phyloP scores from a whole-genome alignment of 352 stramenopile species.

The Phytophthora ramorum region DNA sequence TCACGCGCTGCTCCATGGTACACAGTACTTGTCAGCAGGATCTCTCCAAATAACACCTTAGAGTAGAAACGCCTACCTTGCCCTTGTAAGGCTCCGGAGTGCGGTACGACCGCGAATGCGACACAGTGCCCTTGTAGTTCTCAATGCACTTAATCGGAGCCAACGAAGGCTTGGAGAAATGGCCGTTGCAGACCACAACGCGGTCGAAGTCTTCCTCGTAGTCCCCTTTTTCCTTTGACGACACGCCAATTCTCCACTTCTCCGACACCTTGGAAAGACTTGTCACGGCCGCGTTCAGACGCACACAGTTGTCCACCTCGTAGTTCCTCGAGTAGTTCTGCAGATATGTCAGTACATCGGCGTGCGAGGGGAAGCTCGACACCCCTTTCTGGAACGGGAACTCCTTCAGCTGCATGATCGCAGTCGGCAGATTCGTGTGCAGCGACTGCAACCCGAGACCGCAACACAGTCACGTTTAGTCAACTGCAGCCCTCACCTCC shows the following conservation, averaged over 20 bases:
- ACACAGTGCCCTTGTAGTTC: slow-evolving; percentile 45
- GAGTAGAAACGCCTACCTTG: slow-evolving; percentile 36
- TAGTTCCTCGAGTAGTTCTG: slow-evolving; percentile 69
- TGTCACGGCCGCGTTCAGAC: slow-evolving; percentile 60
- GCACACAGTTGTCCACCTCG: slow-evolving; percentile 54
- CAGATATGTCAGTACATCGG: slow-evolving; percentile 73
- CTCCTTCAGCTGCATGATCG: slow-evolving; percentile 82
- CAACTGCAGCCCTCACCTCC: neutral
- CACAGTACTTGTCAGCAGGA: slow-evolving; percentile 3
- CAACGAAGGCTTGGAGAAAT: slow-evolving; percentile 70
- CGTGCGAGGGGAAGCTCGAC: slow-evolving; percentile 68
- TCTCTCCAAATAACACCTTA: neutral
- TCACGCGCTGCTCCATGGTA: slow-evolving; percentile 40
- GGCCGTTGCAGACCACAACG: slow-evolving; percentile 79
- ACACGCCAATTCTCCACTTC: slow-evolving; percentile 53
- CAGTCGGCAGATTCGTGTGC: slow-evolving; percentile 79
- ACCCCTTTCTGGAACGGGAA: slow-evolving; percentile 66
- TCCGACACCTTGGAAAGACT: slow-evolving; percentile 47
- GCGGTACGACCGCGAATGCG: slow-evolving; percentile 69
- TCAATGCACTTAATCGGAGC: slow-evolving; percentile 61
- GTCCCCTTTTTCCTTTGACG: slow-evolving; percentile 37
- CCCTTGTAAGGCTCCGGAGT: slow-evolving; percentile 48
- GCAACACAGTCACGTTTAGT: neutral
- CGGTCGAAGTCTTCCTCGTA: slow-evolving; percentile 83
- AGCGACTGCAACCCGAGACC: slow-evolving; percentile 53